Percentiles rank a stretch among this genome's conserved stretches.
These are phyloP conservation scores for Moringa oleifera DNA, from an alignment of 345 rosid genomes.

Conservation along the genomic window DNA sequence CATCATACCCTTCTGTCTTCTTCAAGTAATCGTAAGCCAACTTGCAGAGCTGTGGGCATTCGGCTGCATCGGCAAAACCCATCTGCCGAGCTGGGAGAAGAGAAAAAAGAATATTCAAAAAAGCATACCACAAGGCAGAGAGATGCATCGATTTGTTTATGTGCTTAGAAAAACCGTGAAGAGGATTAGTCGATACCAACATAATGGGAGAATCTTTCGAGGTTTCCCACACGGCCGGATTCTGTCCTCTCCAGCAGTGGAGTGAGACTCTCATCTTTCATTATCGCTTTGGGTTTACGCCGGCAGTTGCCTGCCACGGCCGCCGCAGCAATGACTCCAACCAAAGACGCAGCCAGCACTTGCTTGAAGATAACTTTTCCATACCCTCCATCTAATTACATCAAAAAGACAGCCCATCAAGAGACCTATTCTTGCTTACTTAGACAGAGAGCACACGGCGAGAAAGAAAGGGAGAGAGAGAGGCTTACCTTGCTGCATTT, in stretches of 20 bases:
- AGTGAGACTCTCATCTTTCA: slow-evolving; percentile 18
- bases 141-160: not conserved
- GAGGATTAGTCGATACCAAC: slow-evolving; percentile 42
- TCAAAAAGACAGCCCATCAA: no score
- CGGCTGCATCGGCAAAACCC: slow-evolving; percentile 63
- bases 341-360: slow-evolving; percentile 20
- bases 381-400: not conserved
- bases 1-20: slow-evolving; percentile 54
- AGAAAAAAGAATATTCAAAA: not conserved
- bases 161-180: not conserved
- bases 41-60: slow-evolving; percentile 63
- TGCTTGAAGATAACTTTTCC: slow-evolving; percentile 2
- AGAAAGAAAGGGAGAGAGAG: no score
- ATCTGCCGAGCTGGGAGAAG: slow-evolving; percentile 63
- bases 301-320: slow-evolving; percentile 19
- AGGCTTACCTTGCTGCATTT: no score
- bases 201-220: slow-evolving; percentile 75
- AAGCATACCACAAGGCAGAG: not conserved
- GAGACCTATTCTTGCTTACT: no score
- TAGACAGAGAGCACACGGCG: no score
- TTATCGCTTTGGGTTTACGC: slow-evolving; percentile 6
- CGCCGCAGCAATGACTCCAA: slow-evolving; percentile 14
- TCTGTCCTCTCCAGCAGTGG: slow-evolving; percentile 42
- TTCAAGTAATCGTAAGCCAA: slow-evolving; percentile 55
- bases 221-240: slow-evolving; percentile 51